A percentile compares a stretch with the other conserved stretches of the same genome.
Evolutionary conservation across 306 rosid species (phyloP).

Genomic region (Cicer pinnatifidum): DNA sequence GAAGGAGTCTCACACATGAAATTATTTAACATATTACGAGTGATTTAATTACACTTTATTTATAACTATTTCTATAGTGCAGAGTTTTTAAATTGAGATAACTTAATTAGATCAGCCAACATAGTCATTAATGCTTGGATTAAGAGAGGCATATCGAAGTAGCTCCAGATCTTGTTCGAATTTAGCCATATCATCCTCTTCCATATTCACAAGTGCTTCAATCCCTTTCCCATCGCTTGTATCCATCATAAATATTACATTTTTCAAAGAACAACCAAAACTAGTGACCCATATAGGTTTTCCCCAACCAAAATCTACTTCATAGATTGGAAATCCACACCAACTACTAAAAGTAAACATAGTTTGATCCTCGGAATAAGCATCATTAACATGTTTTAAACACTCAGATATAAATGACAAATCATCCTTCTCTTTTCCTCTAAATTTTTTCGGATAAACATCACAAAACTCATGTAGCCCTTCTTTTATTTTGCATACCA

Average conservation of each 20-base stretch:
- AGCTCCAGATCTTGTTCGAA: slow-evolving; percentile 42
- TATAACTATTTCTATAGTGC: too few species aligned
- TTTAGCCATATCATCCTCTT: slow-evolving; percentile 42
- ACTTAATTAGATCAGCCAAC: too few species aligned
- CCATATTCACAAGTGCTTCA: slow-evolving; percentile 52
- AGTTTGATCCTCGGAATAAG: background rate
- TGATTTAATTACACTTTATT: too few species aligned
- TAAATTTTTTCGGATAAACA: slow-evolving; percentile 1
- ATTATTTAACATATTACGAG: too few species aligned
- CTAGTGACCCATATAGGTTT: slow-evolving; percentile 54
- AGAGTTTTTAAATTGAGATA: too few species aligned
- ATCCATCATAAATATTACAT: slow-evolving; percentile 46
- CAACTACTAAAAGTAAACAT: slow-evolving; percentile 40
- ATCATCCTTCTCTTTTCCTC: slow-evolving; percentile 25
- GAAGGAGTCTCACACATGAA: too few species aligned
- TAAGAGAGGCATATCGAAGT: slow-evolving; percentile 37
- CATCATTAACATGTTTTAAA: background rate
- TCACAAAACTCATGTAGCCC: slow-evolving; percentile 20
- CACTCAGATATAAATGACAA: background rate
- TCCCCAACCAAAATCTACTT: slow-evolving; percentile 61
- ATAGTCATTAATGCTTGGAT: background rate
- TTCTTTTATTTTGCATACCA: slow-evolving; percentile 45
- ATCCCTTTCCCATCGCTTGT: slow-evolving; percentile 49
- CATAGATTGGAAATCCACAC: slow-evolving; percentile 50
- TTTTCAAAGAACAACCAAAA: background rate